A percentile compares a stretch with the other conserved stretches of the same genome.
Evolutionary conservation across 2,329 filamentous ascomycete genomes (phyloP).

Genomic region (Gliomastix tumulicola): DNA sequence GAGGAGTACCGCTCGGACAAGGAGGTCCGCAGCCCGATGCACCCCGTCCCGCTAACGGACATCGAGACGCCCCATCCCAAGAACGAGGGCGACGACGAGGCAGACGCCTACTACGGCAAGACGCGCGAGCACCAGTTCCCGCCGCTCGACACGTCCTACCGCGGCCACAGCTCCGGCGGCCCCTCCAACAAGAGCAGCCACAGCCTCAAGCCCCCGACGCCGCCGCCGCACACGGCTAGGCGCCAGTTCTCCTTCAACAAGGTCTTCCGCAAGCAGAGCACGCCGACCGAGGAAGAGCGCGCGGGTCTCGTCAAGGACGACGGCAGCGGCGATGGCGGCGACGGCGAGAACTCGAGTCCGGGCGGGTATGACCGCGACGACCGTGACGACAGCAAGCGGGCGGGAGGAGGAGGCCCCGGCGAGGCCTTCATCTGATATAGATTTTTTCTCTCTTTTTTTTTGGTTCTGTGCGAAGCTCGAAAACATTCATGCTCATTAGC

Average conservation of each 20-base stretch:
- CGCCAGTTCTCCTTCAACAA: conserved; percentile 92
- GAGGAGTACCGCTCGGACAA: conserved; percentile 24
- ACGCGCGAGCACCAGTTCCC: conserved; percentile 33
- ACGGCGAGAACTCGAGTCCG: too few species aligned
- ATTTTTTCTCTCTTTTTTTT: too few species aligned
- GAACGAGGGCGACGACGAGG: conserved; percentile 32
- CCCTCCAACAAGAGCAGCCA: conserved; percentile 30
- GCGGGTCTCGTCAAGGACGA: conserved; percentile 67
- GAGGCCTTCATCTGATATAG: too few species aligned
- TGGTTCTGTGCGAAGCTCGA: too few species aligned
- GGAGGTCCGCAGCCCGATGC: conserved; percentile 46
- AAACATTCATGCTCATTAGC: too few species aligned
- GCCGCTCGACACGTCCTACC: conserved; percentile 44
- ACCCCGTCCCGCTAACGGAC: conserved; percentile 56
- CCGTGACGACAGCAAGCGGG: too few species aligned
- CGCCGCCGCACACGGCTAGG: conserved; percentile 52
- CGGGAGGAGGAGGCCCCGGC: too few species aligned
- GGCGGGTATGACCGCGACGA: too few species aligned
- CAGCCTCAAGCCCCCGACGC: conserved; percentile 42
- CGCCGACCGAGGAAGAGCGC: conserved; percentile 73
- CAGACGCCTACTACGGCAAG: conserved; percentile 30
- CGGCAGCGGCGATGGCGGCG: conserved; percentile 32
- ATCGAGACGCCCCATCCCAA: conserved; percentile 40
- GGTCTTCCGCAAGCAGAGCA: conserved; percentile 50
- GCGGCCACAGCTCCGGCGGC: conserved; percentile 23